These are phyloP conservation scores for Trichoderma atrobrunneum DNA, from an alignment of 2,329 filamentous ascomycete genomes.

Conservation along the genomic window DNA sequence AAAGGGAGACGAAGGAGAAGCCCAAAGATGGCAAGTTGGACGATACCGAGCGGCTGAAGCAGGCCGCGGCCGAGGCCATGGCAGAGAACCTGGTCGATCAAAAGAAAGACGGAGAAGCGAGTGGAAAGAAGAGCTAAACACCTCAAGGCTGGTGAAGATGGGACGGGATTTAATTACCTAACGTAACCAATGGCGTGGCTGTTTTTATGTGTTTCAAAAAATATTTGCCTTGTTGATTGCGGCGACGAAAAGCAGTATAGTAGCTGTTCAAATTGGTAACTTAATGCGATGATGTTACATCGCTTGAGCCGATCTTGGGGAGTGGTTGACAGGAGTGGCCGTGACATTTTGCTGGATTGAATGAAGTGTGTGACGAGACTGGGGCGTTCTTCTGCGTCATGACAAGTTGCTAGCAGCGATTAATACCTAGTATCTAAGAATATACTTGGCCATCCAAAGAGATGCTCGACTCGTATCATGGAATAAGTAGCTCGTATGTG, in stretches of 20 bases:
- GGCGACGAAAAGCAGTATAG: neutral
- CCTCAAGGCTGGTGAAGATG: neutral
- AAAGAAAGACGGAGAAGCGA: slow-evolving; percentile 32
- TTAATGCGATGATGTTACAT: neutral
- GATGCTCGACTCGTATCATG: neutral
- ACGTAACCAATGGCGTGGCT: slow-evolving; percentile 11
- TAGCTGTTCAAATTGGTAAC: neutral
- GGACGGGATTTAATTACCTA: neutral
- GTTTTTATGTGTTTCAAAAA: neutral
- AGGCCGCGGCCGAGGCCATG: slow-evolving; percentile 62
- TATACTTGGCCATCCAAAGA: neutral
- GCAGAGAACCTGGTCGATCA: slow-evolving; percentile 51
- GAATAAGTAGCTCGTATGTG: neutral
- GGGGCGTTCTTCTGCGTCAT: neutral
- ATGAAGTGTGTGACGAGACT: neutral
- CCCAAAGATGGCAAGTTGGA: slow-evolving; percentile 55
- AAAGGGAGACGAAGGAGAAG: slow-evolving; percentile 59
- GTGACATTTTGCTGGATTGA: neutral
- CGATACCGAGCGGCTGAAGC: slow-evolving; percentile 61
- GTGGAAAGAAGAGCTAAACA: slow-evolving; percentile 36
- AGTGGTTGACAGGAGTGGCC: neutral
- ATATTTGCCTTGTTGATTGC: neutral
- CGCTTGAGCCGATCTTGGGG: neutral
- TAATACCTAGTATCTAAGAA: neutral
- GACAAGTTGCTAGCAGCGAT: neutral